These are phyloP conservation scores for Clohesyomyces aquaticus DNA, from an alignment of 495 filamentous ascomycete species.

Conservation along the genomic window DNA sequence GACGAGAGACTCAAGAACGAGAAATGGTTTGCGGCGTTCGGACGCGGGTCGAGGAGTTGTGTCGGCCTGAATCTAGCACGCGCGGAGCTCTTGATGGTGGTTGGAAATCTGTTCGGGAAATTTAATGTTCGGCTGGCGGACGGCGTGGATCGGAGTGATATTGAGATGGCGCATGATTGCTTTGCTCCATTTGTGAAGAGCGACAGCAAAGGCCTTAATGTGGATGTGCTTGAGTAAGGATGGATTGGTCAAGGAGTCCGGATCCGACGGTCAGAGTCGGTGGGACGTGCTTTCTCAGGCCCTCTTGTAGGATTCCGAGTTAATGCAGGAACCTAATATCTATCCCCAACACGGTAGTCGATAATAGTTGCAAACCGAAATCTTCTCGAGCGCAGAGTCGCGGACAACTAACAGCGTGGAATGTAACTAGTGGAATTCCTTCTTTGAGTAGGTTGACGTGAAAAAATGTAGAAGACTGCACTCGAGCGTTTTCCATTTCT, in stretches of 20 bases:
- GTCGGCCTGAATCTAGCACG: slow-evolving; percentile 27
- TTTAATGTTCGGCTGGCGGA: slow-evolving; percentile 7
- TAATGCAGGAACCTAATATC: too few relatives aligned
- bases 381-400: too few relatives aligned
- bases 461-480: neutral
- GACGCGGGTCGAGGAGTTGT: slow-evolving; percentile 19
- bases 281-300: too few relatives aligned
- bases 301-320: too few relatives aligned
- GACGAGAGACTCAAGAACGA: slow-evolving; percentile 6
- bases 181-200: slow-evolving; percentile 12
- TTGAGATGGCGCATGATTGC: slow-evolving; percentile 17
- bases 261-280: too few relatives aligned
- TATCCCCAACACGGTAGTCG: too few relatives aligned
- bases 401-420: neutral
- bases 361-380: too few relatives aligned
- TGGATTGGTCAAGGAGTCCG: neutral
- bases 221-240: neutral
- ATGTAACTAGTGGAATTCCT: neutral
- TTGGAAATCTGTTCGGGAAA: slow-evolving; percentile 16
- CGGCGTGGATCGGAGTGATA: slow-evolving; percentile 6
- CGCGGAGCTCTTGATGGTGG: slow-evolving; percentile 16
- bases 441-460: neutral
- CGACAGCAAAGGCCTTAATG: neutral
- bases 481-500: neutral
- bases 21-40: slow-evolving; percentile 24